Conservation (phyloP, 2,329 filamentous ascomycete species). For the Aspergillus oerlinghausenensis region DNA sequence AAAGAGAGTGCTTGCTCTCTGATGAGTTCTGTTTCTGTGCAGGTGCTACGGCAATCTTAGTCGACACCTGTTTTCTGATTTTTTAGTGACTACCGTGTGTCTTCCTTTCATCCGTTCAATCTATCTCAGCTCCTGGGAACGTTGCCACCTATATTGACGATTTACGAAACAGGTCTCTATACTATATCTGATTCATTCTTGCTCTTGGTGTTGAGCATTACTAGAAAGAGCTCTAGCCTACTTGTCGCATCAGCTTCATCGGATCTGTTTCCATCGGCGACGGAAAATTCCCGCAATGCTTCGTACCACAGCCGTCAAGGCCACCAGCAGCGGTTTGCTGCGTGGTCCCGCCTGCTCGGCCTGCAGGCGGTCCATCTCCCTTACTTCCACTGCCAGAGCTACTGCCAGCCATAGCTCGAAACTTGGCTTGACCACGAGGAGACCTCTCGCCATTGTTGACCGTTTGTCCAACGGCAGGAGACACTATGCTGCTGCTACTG, state of each 20-base stretch:
- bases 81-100: slow-evolving; percentile 11
- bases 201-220: background rate
- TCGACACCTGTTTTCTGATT: slow-evolving; percentile 34
- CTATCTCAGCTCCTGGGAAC: background rate
- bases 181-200: background rate
- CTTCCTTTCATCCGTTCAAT: slow-evolving; percentile 24
- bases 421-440: slow-evolving; percentile 34
- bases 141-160: background rate
- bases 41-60: slow-evolving; percentile 39
- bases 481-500: slow-evolving; percentile 55
- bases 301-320: slow-evolving; percentile 37
- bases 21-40: slow-evolving; percentile 35
- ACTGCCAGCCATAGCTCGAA: slow-evolving; percentile 27
- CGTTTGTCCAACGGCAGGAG: slow-evolving; percentile 40
- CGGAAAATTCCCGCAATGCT: slow-evolving; percentile 35
- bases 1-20: slow-evolving; percentile 35
- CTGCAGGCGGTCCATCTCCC: slow-evolving; percentile 30
- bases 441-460: slow-evolving; percentile 41
- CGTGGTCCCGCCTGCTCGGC: slow-evolving; percentile 30
- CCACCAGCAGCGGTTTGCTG: slow-evolving; percentile 35
- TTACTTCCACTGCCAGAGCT: slow-evolving; percentile 28
- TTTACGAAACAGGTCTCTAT: background rate
- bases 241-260: background rate
- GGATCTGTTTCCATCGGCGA: slow-evolving; percentile 8
- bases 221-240: slow-evolving; percentile 1